phyloP scores from a whole-genome alignment of 108 stramenopile genomes.

The Aurantiochytrium sp. region DNA sequence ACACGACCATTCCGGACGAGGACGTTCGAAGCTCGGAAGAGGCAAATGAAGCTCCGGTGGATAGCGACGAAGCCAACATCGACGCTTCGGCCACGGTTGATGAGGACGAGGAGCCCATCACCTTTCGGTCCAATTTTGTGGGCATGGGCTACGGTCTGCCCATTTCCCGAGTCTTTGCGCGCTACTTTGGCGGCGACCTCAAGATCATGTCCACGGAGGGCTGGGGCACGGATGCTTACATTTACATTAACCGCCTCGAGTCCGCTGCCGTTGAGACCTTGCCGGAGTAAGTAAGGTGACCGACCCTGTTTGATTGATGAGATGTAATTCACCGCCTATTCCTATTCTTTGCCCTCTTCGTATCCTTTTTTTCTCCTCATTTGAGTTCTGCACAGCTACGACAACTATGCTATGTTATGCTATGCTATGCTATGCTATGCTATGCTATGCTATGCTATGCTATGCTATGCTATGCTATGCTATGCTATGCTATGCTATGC shows the following conservation, averaged over 20 bases:
- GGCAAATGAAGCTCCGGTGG: conserved; percentile 26
- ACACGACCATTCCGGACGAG: conserved; percentile 57
- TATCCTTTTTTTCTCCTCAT: background rate
- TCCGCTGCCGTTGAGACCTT: background rate
- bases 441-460: too few species aligned
- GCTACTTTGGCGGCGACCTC: conserved; percentile 97
- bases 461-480: too few species aligned
- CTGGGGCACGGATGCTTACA: conserved; percentile 93
- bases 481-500: too few species aligned
- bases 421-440: too few species aligned
- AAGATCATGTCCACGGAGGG: conserved; percentile 94
- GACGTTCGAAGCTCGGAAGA: background rate
- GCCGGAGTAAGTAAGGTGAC: background rate
- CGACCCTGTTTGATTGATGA: background rate
- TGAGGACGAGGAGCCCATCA: conserved; percentile 60
- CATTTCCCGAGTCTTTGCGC: conserved; percentile 83
- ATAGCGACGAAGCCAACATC: background rate
- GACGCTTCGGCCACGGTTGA: conserved; percentile 57
- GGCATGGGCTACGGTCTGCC: conserved; percentile 94
- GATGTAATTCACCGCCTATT: background rate
- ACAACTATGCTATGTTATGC: too few species aligned
- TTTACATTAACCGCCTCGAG: conserved; percentile 58
- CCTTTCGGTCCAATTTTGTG: conserved; percentile 39
- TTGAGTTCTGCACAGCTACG: too few species aligned
- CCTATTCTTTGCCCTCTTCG: background rate